phyloP scores from a whole-genome alignment of 1,284 basidiomycete genomes.

The Coniophora puteana region DNA sequence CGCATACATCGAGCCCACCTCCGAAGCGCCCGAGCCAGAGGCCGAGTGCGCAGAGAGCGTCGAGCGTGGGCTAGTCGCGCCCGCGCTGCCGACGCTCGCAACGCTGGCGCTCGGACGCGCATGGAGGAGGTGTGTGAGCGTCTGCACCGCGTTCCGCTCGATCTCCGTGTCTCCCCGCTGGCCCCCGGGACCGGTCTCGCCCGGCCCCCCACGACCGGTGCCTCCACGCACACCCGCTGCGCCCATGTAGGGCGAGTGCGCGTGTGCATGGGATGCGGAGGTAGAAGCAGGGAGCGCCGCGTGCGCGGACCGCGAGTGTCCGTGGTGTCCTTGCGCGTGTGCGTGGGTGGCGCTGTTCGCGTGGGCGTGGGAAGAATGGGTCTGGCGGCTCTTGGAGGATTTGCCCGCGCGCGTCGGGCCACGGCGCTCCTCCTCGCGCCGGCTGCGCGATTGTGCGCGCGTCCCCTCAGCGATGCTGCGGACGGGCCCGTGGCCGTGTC shows the following conservation, averaged over 20 bases:
- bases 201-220: conserved; percentile 25
- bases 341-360: conserved; percentile 32
- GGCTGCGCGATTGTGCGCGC: conserved; percentile 34
- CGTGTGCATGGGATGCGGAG: too few species aligned
- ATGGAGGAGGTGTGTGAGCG: conserved; percentile 66
- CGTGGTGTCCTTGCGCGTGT: too few species aligned
- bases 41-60: conserved; percentile 56
- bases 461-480: conserved; percentile 43
- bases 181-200: conserved; percentile 36
- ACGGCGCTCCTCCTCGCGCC: conserved; percentile 19
- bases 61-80: conserved; percentile 61
- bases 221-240: conserved; percentile 37
- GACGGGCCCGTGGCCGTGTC: conserved; percentile 12
- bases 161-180: too few species aligned
- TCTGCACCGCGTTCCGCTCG: conserved; percentile 78
- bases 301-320: too few species aligned
- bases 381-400: too few species aligned
- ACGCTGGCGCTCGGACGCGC: conserved; percentile 58
- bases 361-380: conserved; percentile 29
- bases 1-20: conserved; percentile 55
- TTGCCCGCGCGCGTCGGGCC: conserved; percentile 25
- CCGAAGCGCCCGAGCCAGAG: conserved; percentile 48
- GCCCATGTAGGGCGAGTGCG: conserved; percentile 47
- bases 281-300: too few species aligned
- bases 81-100: conserved; percentile 47